Evolutionary conservation across 2,329 filamentous ascomycete species (phyloP), one percentile per base, ranked within the genome.

Genomic region (Pseudogymnoascus sp.): DNA sequence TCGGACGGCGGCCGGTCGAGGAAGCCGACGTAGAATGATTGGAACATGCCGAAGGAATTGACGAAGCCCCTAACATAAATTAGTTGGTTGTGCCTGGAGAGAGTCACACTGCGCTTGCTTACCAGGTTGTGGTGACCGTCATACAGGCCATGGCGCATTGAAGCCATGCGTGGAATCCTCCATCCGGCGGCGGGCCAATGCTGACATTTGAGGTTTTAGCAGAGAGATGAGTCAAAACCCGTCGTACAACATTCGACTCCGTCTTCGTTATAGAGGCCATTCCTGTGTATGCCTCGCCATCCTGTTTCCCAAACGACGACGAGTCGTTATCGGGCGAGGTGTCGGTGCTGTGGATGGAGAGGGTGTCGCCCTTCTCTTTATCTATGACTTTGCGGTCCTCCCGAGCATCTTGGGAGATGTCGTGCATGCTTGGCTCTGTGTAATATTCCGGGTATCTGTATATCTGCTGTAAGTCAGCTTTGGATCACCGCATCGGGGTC

Each of bases 41-140:
- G 77, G 65, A 79, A 80, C 26, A 79, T 70, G 9, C 78, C 78
- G 62, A 77, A 79, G 6, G 73, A 74, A 62, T 75, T 76, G 64
- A 75, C 72, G 61, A 74, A 71, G 3, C 74, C 74, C 76, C n/a
- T n/a, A n/a, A n/a, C n/a, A n/a, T n/a, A n/a, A n/a, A n/a, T n/a
- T n/a, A n/a, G n/a, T n/a, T n/a, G n/a, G n/a, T n/a, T n/a, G n/a
- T n/a, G n/a, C n/a, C n/a, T n/a, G n/a, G n/a, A n/a, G n/a, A n/a
- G n/a, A n/a, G n/a, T n/a, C n/a, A n/a, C n/a, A n/a, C n/a, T n/a
- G n/a, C n/a, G n/a, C n/a, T n/a, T n/a, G n/a, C n/a, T n/a, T n/a
- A n/a, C n/a, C 72, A 74, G 11, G 72, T 74, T 38, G 71, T 71
- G 65, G 72, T 69, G 28, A 73, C 68, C 1, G 72, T 70, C 0